These are phyloP conservation scores for Tuber calosporum DNA, from an alignment of 495 filamentous ascomycete species.

Conservation along the genomic window DNA sequence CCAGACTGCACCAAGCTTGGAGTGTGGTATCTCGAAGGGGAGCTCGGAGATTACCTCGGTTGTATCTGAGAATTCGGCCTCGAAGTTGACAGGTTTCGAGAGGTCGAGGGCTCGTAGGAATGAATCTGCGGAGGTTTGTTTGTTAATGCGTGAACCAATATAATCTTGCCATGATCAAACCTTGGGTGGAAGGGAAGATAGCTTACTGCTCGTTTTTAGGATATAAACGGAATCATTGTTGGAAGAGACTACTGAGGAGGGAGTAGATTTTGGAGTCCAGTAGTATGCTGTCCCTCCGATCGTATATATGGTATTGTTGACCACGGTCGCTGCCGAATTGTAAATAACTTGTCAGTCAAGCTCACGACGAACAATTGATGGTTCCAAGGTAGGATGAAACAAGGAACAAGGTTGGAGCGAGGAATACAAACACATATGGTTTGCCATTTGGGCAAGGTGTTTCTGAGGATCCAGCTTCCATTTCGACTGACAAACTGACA, in stretches of 20 bases:
- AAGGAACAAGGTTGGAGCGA: not conserved
- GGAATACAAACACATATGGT: not conserved
- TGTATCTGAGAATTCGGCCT: not conserved
- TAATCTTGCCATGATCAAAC: not conserved
- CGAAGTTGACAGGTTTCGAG: not conserved
- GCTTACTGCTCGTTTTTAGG: not conserved
- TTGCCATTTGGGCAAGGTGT: not conserved
- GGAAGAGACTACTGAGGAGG: not conserved
- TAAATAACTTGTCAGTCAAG: not conserved
- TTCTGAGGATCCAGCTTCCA: not conserved
- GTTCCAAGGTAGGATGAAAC: not conserved
- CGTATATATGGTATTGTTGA: not conserved
- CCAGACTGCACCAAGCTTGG: not conserved
- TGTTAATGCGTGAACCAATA: not conserved
- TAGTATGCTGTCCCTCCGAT: not conserved
- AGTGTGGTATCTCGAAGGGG: not conserved
- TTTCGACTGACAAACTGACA: not conserved
- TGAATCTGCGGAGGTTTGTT: not conserved
- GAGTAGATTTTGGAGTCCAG: not conserved
- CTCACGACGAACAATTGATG: not conserved
- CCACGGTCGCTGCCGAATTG: not conserved
- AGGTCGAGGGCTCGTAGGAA: constrained; percentile 1
- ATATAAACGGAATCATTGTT: not conserved
- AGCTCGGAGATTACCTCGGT: not conserved
- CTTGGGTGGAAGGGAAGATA: not conserved